Evolutionary conservation across 139 green algal species (phyloP).

Genomic region (Chlorella sp.): DNA sequence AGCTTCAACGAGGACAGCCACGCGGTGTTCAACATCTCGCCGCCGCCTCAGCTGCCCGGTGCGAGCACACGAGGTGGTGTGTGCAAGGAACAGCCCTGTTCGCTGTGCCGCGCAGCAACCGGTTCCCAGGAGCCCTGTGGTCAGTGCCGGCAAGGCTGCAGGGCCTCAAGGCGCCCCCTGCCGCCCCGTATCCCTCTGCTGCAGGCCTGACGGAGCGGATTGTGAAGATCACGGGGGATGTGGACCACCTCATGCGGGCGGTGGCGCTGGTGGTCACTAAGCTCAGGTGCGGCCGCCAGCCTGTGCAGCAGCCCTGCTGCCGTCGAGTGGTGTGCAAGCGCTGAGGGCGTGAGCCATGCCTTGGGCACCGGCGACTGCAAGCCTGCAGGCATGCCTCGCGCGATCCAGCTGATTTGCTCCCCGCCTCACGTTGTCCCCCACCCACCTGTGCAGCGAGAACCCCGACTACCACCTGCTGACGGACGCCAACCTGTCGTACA

Average conservation of each 20-base stretch:
- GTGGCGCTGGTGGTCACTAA: slow-evolving; percentile 81
- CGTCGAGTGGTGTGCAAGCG: not conserved
- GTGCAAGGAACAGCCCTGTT: no score
- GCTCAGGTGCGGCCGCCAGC: slow-evolving; percentile 44
- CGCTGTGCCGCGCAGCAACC: no score
- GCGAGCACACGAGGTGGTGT: no score
- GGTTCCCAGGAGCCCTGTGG: no score
- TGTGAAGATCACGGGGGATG: slow-evolving; percentile 75
- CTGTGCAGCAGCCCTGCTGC: not conserved
- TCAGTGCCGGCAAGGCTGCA: no score
- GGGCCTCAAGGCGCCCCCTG: no score
- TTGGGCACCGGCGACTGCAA: no score
- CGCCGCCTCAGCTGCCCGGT: slow-evolving; percentile 37
- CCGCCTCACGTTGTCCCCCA: no score
- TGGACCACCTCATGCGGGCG: slow-evolving; percentile 80
- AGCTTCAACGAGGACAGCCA: slow-evolving; percentile 79
- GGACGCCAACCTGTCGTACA: slow-evolving; percentile 50
- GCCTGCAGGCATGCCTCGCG: no score
- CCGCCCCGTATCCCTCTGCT: not conserved
- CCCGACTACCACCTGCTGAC: slow-evolving; percentile 68
- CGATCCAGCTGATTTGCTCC: no score
- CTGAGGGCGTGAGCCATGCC: no score
- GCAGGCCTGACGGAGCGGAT: slow-evolving; percentile 70
- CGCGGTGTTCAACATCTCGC: slow-evolving; percentile 79
- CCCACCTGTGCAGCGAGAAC: slow-evolving; percentile 72